A percentile compares a stretch with the other conserved stretches of the same genome.
Evolutionary conservation across 2,329 filamentous ascomycete genomes (phyloP).

Genomic region (Neobulgaria alba): DNA sequence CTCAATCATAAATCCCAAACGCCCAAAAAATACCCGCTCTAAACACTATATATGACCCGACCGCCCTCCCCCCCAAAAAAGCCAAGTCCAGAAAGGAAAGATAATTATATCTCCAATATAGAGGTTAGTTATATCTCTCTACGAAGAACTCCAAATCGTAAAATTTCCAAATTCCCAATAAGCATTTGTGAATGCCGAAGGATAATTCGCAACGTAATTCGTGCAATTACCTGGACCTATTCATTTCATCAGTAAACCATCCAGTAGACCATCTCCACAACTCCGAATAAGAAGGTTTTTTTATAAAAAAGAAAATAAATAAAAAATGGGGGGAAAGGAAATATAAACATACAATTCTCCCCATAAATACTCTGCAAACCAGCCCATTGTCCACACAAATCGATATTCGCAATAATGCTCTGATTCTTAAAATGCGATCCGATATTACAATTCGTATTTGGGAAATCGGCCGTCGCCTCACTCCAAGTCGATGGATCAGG

Average conservation of each 20-base stretch:
- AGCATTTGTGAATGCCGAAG: conserved; percentile 22
- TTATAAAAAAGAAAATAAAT: too few relatives aligned
- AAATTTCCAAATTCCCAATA: conserved; percentile 27
- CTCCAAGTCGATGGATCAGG: conserved; percentile 39
- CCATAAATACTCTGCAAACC: conserved; percentile 39
- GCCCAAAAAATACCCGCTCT: too few relatives aligned
- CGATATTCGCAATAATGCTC: conserved; percentile 73
- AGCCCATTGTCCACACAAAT: conserved; percentile 85
- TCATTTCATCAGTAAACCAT: conserved; percentile 1
- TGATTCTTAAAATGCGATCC: conserved; percentile 60
- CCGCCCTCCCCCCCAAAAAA: too few relatives aligned
- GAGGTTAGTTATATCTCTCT: too few relatives aligned
- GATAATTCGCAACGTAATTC: conserved; percentile 24
- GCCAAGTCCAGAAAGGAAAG: too few relatives aligned
- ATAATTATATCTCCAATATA: too few relatives aligned
- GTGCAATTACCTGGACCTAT: conserved; percentile 20
- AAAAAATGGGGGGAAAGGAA: background rate
- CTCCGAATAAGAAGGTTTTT: too few relatives aligned
- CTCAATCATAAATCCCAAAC: too few relatives aligned
- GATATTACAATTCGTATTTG: conserved; percentile 58
- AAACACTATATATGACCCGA: too few relatives aligned
- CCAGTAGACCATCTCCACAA: too few relatives aligned
- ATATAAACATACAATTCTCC: conserved; percentile 18
- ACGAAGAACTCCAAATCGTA: conserved; percentile 15
- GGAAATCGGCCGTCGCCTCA: conserved; percentile 38